phyloP scores from a whole-genome alignment of 176 grass and related monocot species.

The Avena sativa region DNA sequence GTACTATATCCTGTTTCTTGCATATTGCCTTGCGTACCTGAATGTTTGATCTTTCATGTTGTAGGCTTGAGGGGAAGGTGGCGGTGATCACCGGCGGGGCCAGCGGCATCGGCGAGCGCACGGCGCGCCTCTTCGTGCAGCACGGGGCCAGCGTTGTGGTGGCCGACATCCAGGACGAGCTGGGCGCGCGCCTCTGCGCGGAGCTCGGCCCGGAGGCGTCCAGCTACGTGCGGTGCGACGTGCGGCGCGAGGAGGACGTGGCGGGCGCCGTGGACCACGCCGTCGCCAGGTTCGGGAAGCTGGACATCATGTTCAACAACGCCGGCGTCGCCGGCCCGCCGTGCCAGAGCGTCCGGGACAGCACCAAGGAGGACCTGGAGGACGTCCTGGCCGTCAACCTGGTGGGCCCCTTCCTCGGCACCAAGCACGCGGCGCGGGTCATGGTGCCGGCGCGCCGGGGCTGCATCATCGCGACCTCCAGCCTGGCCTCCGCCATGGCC shows the following conservation, averaged over 20 bases:
- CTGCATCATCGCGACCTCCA: slow-evolving; percentile 55
- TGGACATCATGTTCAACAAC: slow-evolving; percentile 74
- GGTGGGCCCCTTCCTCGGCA: slow-evolving; percentile 57
- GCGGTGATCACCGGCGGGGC: slow-evolving; percentile 66
- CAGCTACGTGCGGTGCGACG: slow-evolving; percentile 60
- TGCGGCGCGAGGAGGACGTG: slow-evolving; percentile 48
- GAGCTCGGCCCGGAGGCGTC: slow-evolving; percentile 25
- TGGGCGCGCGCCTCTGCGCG: slow-evolving; percentile 29
- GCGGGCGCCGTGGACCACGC: slow-evolving; percentile 49
- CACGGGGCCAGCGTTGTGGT: slow-evolving; percentile 55
- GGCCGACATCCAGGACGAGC: slow-evolving; percentile 60
- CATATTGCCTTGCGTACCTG: background rate
- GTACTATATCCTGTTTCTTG: too few relatives aligned
- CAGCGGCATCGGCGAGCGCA: slow-evolving; percentile 61
- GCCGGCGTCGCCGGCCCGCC: slow-evolving; percentile 51
- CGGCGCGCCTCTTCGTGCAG: slow-evolving; percentile 54
- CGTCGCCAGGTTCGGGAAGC: slow-evolving; percentile 46
- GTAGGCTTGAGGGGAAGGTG: slow-evolving; percentile 62
- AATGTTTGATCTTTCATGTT: background rate
- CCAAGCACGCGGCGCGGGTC: slow-evolving; percentile 58
- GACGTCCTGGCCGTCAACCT: slow-evolving; percentile 49
- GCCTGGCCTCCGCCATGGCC: slow-evolving; percentile 39
- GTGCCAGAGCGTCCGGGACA: slow-evolving; percentile 51
- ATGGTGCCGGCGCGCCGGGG: slow-evolving; percentile 51
- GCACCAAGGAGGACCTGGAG: slow-evolving; percentile 54